Conservation (phyloP, 148 eudicot genomes). For the Vaccinium corymbosum region DNA sequence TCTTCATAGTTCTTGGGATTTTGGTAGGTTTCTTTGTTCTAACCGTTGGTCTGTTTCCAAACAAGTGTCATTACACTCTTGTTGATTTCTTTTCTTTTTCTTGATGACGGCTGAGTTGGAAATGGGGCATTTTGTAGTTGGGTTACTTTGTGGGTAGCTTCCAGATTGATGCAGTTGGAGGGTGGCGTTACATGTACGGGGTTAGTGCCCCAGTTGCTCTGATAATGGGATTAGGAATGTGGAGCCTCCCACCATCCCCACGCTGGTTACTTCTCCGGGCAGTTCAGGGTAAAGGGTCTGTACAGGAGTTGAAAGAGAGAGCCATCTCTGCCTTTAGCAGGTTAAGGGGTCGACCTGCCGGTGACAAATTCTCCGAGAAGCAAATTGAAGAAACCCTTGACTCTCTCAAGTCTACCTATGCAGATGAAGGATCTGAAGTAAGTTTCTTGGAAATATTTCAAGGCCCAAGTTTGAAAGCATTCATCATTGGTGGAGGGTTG, state of each 20-base stretch:
- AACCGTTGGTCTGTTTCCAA: background rate
- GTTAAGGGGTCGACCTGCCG: slow-evolving; percentile 78
- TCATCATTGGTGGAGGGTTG: slow-evolving; percentile 92
- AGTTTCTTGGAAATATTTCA: slow-evolving; percentile 79
- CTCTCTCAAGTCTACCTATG: slow-evolving; percentile 66
- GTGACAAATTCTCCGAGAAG: slow-evolving; percentile 60
- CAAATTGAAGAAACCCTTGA: slow-evolving; percentile 76
- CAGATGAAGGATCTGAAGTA: slow-evolving; percentile 68
- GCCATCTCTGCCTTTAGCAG: slow-evolving; percentile 66
- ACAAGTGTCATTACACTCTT: background rate
- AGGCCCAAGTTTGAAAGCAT: slow-evolving; percentile 87
- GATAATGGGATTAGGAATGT: slow-evolving; percentile 83
- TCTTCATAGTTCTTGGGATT: slow-evolving; percentile 85
- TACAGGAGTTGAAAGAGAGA: slow-evolving; percentile 65
- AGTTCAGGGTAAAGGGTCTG: slow-evolving; percentile 71
- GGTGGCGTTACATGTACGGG: slow-evolving; percentile 99
- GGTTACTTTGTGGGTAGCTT: slow-evolving; percentile 87
- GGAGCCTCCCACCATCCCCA: slow-evolving; percentile 87
- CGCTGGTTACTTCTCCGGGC: slow-evolving; percentile 94
- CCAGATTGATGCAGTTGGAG: slow-evolving; percentile 70
- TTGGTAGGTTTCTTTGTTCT: slow-evolving; percentile 43
- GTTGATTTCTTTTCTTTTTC: background rate
- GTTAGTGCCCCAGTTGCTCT: slow-evolving; percentile 69
- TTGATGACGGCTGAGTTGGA: background rate
- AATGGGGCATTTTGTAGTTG: slow-evolving; percentile 42